Base-by-base conservation (phyloP, 805 yeast species). In the Debaryomyces hansenii region DNA sequence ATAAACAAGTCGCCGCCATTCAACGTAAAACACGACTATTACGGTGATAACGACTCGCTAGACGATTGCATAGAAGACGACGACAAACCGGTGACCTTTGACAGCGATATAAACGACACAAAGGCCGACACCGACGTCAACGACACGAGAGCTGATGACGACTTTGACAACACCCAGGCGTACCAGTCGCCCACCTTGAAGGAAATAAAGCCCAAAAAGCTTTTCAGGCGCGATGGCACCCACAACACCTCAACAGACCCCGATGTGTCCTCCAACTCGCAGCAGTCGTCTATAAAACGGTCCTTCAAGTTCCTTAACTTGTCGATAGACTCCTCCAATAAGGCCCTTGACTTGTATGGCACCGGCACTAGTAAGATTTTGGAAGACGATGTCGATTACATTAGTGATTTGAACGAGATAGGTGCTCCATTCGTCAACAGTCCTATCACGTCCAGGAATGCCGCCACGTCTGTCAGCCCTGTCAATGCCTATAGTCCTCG, bases 1-100 rank as follows among this genome's bases (percentile, higher is more conserved):
- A 56, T 69, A 37, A 71, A 67, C 49, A 72, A 71, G 53, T 67
- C 72, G 15, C 77, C 77, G 9, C 74, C 75, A 1, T 70, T 71
- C 55, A 69, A 69, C 48, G 60, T 69, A 41, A 69, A 70, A 44
- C 62, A 63, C 21, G 66, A 60, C 49, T 44, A 51, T n/a, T 55
- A 53, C 28, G 45, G 46, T 20, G 58, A 49, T 7, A 60, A 55
- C 28, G 57, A 58, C n/a, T 38, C 39, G 14, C 54, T 59, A n/a
- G 68, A 62, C 37, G 57, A 52, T 27, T 52, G 44, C 37, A 41
- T 53, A n/a, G 60, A 53, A 42, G 57, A 53, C 42, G 41, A 29
- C 14, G 31, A 36, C 24, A 48, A 37, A 4, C 27, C 7, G 7
- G 27, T 24, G 27, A 5, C 27, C 2, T 24, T 7, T 9, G 27